phyloP scores from a whole-genome alignment of 805 yeast genomes.

The Monosporozyma yasuniensis region DNA sequence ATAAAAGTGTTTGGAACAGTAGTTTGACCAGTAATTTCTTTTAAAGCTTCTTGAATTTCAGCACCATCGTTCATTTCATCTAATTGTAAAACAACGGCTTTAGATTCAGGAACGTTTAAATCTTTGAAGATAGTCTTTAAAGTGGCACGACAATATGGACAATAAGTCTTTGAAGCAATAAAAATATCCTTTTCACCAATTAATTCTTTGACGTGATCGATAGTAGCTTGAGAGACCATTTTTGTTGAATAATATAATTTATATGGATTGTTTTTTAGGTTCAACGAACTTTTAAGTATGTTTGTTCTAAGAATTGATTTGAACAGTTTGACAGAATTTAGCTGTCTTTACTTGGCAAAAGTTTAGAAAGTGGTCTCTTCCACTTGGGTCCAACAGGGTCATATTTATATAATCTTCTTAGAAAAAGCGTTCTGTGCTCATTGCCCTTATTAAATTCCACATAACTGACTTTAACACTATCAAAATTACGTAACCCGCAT shows the following conservation, averaged over 20 bases:
- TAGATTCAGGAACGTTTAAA: constrained; percentile 36
- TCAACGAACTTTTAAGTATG: not conserved
- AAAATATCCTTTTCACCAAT: constrained; percentile 61
- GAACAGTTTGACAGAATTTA: not conserved
- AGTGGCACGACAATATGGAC: constrained; percentile 54
- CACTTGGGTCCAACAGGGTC: too few relatives aligned
- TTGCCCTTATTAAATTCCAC: too few relatives aligned
- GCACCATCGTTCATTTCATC: constrained; percentile 59
- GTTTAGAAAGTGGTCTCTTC: too few relatives aligned
- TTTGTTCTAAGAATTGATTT: not conserved
- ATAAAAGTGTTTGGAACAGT: constrained; percentile 93
- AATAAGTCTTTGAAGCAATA: constrained; percentile 73
- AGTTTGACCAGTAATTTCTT: constrained; percentile 73
- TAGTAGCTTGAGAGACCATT: constrained; percentile 53
- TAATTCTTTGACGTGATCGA: constrained; percentile 50
- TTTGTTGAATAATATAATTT: constrained; percentile 6
- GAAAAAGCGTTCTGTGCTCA: too few relatives aligned
- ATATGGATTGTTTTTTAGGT: not conserved
- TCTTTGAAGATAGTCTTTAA: constrained; percentile 32
- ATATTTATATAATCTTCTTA: too few relatives aligned
- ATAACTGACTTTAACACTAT: too few relatives aligned
- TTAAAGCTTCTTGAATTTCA: constrained; percentile 72
- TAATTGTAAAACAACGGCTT: constrained; percentile 34
- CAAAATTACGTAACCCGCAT: too few relatives aligned
- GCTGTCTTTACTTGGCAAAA: not conserved